Base-by-base conservation (phyloP, 257 asterid species). In the Solanum arcanum region DNA sequence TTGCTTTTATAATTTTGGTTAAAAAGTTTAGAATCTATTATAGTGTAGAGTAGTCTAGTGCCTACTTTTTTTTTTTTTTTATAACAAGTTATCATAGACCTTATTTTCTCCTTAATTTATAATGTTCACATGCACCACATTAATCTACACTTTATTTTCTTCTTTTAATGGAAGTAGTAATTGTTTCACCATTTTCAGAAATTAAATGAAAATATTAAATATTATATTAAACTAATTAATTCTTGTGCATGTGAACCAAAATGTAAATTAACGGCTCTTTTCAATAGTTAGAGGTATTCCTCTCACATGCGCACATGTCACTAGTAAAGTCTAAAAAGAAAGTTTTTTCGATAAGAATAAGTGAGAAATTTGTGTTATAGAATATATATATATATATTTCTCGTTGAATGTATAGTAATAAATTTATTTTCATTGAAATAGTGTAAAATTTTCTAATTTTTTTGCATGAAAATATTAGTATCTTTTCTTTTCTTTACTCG, bases 1-100 rank as follows among this genome's bases (percentile, higher is more conserved):
- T 39, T 47, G 21, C 6, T 8, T 2, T 70, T 15, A 9, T 69
- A 31, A 2, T 29, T 80, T 80, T 80, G 69, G 44, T 81, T 81
- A 10, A 49, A 81, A 81, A 49, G 7, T 15, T 49, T 12, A 80
- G 20, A 8, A 47, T 47, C 64, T 80, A 23, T 47, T 16, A 16
- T 29, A 49, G 18, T 80, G 16, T 47, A 81, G 85, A 81, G 12
- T 81, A 80, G 85, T 81, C 85, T 81, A 81, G 21, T 44, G 20
- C 64, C 84, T 49, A 15, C 15, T 5, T n/a, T 35, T 25, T 21
- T 1, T 14, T 69, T n/a, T 35, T 64, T 21, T 2, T 14, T 29
- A 14, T 1, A 18, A 35, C 9, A 4, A 72, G 77, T 42, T 14
- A 23, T 20, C 66, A 59, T 20, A 59, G 9, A 68, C 66, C 42